These are phyloP conservation scores for Neurospora sp. DNA, from an alignment of 495 filamentous ascomycete genomes.

Conservation along the genomic window DNA sequence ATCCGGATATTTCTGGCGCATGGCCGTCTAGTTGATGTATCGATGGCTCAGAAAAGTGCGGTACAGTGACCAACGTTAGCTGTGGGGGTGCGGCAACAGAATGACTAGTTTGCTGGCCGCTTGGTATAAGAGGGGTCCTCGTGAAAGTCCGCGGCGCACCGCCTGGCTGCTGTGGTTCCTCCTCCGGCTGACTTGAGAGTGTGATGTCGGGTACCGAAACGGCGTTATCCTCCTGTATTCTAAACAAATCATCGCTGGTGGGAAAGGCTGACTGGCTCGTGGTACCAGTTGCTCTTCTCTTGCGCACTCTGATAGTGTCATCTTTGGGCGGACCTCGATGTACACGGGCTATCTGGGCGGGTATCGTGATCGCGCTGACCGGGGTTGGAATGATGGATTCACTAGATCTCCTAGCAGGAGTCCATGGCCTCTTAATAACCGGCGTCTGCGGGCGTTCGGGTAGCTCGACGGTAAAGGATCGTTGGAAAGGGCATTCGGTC, in stretches of 20 bases:
- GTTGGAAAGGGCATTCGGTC: slow-evolving; percentile 75
- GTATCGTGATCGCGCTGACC: slow-evolving; percentile 5
- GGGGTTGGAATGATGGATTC: slow-evolving; percentile 15
- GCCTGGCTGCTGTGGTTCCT: background rate
- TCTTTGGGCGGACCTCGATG: slow-evolving; percentile 7
- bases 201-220: background rate
- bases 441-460: slow-evolving; percentile 60
- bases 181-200: background rate
- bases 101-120: slow-evolving; percentile 22
- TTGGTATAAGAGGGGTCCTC: slow-evolving; percentile 3
- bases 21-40: background rate
- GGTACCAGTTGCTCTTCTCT: background rate
- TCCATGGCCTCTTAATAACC: slow-evolving; percentile 59
- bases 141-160: background rate
- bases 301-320: background rate
- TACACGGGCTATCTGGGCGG: slow-evolving; percentile 14
- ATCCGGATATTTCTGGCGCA: slow-evolving; percentile 8
- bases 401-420: slow-evolving; percentile 42
- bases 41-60: slow-evolving; percentile 17
- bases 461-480: slow-evolving; percentile 63
- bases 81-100: slow-evolving; percentile 27
- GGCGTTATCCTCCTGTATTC: background rate
- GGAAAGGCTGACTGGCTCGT: background rate
- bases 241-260: background rate
- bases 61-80: slow-evolving; percentile 21